These are phyloP conservation scores for Mucor saturninus DNA, from an alignment of 371 early-diverging fungal genomes.

Conservation along the genomic window DNA sequence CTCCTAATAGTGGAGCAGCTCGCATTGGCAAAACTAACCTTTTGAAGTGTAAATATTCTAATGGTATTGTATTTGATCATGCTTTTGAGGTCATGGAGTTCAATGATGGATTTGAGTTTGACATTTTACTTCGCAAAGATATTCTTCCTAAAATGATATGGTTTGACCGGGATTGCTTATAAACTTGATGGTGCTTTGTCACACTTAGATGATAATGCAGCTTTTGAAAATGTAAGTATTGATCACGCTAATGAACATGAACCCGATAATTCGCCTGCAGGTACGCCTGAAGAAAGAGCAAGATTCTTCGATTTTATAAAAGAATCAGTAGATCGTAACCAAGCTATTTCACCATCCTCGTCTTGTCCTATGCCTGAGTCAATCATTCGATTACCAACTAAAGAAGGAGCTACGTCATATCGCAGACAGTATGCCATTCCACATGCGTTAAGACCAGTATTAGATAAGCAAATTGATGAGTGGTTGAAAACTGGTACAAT, in stretches of 20 bases:
- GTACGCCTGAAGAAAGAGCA: slow-evolving; percentile 3
- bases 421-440: slow-evolving; percentile 10
- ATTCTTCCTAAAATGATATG: slow-evolving; percentile 4
- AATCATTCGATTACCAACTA: slow-evolving; percentile 1
- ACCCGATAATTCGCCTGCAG: slow-evolving; percentile 14
- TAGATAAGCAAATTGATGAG: slow-evolving; percentile 5
- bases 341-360: not conserved
- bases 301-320: not conserved
- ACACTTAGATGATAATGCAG: not conserved
- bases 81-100: slow-evolving; percentile 14
- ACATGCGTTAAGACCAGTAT: not conserved
- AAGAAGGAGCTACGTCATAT: slow-evolving; percentile 4
- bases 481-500: slow-evolving; percentile 9
- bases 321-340: too few species aligned
- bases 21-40: slow-evolving; percentile 1
- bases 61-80: slow-evolving; percentile 2
- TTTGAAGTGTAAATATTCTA: slow-evolving; percentile 9
- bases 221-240: slow-evolving; percentile 1
- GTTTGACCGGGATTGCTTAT: slow-evolving; percentile 11
- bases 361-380: slow-evolving; percentile 5
- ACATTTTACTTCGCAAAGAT: not conserved
- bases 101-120: not conserved
- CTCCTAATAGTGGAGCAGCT: not conserved
- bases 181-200: not conserved
- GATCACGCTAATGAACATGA: not conserved